Evolutionary conservation across 1,284 basidiomycete species (phyloP).

Genomic region (Garcileccinum viscosum): DNA sequence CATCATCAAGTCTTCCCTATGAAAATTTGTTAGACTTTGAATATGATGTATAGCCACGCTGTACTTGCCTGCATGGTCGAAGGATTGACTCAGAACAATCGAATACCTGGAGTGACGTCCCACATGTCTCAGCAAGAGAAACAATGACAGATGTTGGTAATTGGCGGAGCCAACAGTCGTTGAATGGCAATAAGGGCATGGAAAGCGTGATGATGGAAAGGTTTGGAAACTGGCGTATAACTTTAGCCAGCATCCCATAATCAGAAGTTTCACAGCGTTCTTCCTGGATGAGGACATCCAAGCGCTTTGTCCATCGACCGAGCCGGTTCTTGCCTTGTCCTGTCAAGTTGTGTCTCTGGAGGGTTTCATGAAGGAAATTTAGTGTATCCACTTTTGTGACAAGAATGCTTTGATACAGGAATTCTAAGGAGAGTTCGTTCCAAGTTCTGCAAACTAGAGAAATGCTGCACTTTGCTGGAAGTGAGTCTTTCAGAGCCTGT

Average conservation of each 20-base stretch:
- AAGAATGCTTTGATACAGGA: constrained; percentile 34
- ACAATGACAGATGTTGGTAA: constrained; percentile 32
- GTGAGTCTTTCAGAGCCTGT: constrained; percentile 25
- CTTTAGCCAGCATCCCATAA: constrained; percentile 28
- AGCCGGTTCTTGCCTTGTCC: constrained; percentile 12
- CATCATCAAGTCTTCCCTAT: constrained; percentile 38
- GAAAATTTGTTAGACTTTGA: constrained; percentile 10
- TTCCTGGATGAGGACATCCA: constrained; percentile 35
- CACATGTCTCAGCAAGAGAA: constrained; percentile 36
- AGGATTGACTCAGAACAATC: constrained; percentile 40
- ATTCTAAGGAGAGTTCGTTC: constrained; percentile 29
- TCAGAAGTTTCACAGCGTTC: constrained; percentile 35
- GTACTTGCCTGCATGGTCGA: constrained; percentile 38
- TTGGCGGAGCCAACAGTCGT: constrained; percentile 36
- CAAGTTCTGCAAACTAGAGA: constrained; percentile 35
- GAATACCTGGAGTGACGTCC: constrained; percentile 33
- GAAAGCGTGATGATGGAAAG: constrained; percentile 34
- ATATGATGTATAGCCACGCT: neutral
- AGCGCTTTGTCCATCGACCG: constrained; percentile 38
- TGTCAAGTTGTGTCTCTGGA: constrained; percentile 15
- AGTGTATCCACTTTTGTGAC: constrained; percentile 28
- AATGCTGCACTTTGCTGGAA: constrained; percentile 31
- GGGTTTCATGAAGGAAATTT: constrained; percentile 19
- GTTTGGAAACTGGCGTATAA: constrained; percentile 36
- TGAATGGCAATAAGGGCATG: constrained; percentile 35